Conservation (phyloP, 2,329 filamentous ascomycete species). For the Colletotrichum sp. region DNA sequence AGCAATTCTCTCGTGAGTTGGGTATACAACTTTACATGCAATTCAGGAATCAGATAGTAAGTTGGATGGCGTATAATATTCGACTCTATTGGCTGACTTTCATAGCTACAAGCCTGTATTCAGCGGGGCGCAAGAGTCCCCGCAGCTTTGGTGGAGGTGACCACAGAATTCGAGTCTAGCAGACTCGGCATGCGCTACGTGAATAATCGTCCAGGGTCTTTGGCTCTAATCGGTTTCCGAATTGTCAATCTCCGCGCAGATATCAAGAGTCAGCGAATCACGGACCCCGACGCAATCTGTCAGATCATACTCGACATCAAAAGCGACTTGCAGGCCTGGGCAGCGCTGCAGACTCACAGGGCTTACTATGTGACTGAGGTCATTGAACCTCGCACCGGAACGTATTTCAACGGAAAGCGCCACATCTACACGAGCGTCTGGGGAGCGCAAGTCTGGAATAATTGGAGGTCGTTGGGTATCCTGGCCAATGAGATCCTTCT, state of each 20-base stretch:
- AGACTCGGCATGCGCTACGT: neutral
- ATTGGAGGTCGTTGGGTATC: constrained; percentile 24
- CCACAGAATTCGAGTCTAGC: neutral
- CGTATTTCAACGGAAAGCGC: constrained; percentile 12
- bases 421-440: constrained; percentile 22
- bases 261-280: constrained; percentile 20
- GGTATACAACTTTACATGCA: constrained; percentile 28
- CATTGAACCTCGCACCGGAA: neutral
- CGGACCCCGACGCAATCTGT: constrained; percentile 14
- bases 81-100: neutral
- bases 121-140: constrained; percentile 23
- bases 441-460: constrained; percentile 26
- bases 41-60: constrained; percentile 30
- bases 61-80: neutral
- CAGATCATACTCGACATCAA: neutral
- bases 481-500: constrained; percentile 20
- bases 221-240: constrained; percentile 20
- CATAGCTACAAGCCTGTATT: constrained; percentile 23
- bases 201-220: neutral
- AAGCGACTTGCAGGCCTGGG: neutral
- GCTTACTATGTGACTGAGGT: neutral
- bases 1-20: constrained; percentile 25
- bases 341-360: neutral
- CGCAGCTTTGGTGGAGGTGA: neutral
- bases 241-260: constrained; percentile 25